Percentiles rank a stretch among this genome's conserved stretches.
phyloP scores from a whole-genome alignment of 2,329 filamentous ascomycete species.

The Diaporthe longicolla region DNA sequence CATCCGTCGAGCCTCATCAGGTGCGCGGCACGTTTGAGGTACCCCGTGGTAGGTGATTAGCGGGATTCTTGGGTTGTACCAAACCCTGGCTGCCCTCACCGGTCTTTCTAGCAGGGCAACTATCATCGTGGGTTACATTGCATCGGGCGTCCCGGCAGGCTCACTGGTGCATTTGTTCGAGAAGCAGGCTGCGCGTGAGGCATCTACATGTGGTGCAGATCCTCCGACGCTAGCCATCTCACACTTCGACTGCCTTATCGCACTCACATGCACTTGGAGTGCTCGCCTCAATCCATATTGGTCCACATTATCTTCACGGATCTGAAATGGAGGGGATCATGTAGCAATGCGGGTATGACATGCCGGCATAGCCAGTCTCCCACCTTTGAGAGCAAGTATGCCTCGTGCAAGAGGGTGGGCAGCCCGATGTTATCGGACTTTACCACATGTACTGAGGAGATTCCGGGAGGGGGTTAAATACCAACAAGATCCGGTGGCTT shows the following conservation, averaged over 20 bases:
- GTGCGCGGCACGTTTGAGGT: background rate
- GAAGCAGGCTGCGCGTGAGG: slow-evolving; percentile 1
- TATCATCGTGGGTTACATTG: background rate
- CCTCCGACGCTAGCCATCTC: slow-evolving; percentile 2
- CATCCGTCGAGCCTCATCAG: background rate
- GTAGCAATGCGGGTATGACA: background rate
- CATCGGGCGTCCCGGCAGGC: background rate
- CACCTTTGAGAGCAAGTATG: background rate
- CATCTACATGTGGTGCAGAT: background rate
- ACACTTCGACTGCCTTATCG: background rate
- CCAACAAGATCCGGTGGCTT: background rate
- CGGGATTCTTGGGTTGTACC: background rate
- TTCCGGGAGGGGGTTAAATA: background rate
- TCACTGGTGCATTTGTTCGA: background rate
- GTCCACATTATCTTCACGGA: background rate
- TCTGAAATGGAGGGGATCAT: background rate
- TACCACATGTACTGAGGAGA: background rate
- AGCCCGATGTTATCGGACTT: background rate
- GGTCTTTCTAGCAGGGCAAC: background rate
- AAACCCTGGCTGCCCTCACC: background rate
- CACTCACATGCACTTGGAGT: background rate
- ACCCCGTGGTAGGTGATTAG: background rate
- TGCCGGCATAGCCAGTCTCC: background rate
- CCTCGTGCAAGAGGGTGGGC: background rate
- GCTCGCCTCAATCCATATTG: background rate